Evolutionary conservation across 176 grass and related monocot genomes (phyloP), one percentile per base, ranked within the genome.

Genomic region (Zizania latifolia): DNA sequence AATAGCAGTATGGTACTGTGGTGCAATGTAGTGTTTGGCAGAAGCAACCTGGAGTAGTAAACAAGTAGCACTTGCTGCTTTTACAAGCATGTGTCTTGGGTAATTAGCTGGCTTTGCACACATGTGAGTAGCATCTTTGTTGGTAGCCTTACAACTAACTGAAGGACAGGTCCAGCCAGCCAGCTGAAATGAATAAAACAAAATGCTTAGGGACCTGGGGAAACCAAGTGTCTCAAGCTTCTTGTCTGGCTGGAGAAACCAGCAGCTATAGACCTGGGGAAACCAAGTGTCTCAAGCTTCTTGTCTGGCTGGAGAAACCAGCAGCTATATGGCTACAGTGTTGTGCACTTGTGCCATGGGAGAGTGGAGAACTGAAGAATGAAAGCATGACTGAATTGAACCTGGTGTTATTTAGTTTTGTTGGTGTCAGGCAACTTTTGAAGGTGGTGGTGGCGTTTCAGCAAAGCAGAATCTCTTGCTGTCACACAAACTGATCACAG

Each of bases 61-160:
- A 76, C 30, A 46, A 5, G 58, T 58, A 41, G 38, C 74, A 67
- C 31, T 67, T 83, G 73, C 40, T 57, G 68, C 24, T 65, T 24
- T 64, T 29, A 6, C 50, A 87, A 82, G 73, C 68, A 74, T 76
- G 1, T 53, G 34, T 38, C 0, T 65, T 55, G 23, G 26, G 26
- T 44, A 39, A 54, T 80, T 45, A 43, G 12, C n/a, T 69, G 37
- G 63, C 11, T 12, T 16, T 61, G 61, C 23, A 14, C 55, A 63
- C 70, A 75, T 22, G 64, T 56, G 63, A 80, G 32, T 9, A 43
- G 33, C 27, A 39, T 57, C 62, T 56, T 19, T 50, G 35, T 31
- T 29, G 10, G 14, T 29, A 13, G 14, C 45, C 23, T 66, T 66
- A 24, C 36, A 41, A 13, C n/a, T n/a, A n/a, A 32, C 23, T 38